These are phyloP conservation scores for Cerrena zonata DNA, from an alignment of 1,284 basidiomycete species.

Conservation along the genomic window DNA sequence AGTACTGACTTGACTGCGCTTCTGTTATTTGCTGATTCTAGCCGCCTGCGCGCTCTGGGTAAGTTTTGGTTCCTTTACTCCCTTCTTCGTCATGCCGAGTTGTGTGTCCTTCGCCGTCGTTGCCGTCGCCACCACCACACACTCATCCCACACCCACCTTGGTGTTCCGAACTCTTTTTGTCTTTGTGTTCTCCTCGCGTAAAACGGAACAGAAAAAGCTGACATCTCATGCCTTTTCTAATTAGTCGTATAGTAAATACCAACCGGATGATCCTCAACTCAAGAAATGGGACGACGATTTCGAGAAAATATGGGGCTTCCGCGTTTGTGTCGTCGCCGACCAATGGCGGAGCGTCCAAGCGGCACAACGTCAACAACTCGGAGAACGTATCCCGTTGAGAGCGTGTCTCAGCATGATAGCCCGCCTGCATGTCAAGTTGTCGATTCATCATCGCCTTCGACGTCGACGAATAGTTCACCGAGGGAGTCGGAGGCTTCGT, in stretches of 20 bases:
- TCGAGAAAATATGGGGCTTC: conserved; percentile 59
- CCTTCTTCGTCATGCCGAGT: no score
- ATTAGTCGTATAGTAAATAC: conserved; percentile 62
- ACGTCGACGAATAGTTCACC: conserved; percentile 9
- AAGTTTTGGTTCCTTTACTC: conserved; percentile 19
- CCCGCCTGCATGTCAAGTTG: conserved; percentile 12
- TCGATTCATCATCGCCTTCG: conserved; percentile 4
- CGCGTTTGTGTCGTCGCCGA: conserved; percentile 25
- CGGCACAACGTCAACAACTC: conserved; percentile 16
- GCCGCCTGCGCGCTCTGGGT: conserved; percentile 65
- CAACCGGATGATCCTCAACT: conserved; percentile 48
- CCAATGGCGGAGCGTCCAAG: conserved; percentile 27
- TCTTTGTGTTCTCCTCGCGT: no score
- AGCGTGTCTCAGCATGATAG: conserved; percentile 9
- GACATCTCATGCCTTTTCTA: neutral
- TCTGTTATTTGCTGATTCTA: conserved; percentile 25
- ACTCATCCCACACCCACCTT: no score
- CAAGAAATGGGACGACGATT: conserved; percentile 50
- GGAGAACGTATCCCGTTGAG: conserved; percentile 16
- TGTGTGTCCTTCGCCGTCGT: no score
- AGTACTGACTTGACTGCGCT: conserved; percentile 7
- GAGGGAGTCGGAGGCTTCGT: conserved; percentile 10
- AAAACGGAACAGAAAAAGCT: no score
- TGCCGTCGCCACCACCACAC: no score
- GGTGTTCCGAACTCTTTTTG: no score